Conservation (phyloP, 306 rosid species). For the Rosa persica region DNA sequence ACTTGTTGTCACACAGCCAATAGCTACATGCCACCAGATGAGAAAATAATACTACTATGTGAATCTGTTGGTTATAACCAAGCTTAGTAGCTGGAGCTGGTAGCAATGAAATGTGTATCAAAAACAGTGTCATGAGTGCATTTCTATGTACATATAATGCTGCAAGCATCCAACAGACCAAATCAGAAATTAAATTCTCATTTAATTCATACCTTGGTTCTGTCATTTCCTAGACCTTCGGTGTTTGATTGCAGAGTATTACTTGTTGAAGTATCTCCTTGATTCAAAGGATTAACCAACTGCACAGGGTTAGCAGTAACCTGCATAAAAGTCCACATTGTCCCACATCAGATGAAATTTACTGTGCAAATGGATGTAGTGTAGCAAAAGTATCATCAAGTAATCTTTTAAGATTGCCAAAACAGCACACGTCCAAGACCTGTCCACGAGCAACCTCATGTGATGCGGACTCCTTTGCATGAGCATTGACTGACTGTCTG, state of each 20-base stretch:
- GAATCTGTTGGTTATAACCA: neutral
- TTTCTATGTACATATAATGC: neutral
- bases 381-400: neutral
- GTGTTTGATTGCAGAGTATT: slow-evolving; percentile 32
- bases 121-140: neutral
- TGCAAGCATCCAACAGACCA: neutral
- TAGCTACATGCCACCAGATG: neutral
- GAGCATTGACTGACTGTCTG: slow-evolving; percentile 28
- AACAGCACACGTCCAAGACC: neutral
- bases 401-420: neutral
- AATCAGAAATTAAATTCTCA: slow-evolving; percentile 3
- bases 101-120: neutral
- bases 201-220: slow-evolving; percentile 56
- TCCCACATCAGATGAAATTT: slow-evolving; percentile 13
- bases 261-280: slow-evolving; percentile 33
- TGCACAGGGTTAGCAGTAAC: slow-evolving; percentile 39
- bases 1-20: neutral
- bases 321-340: slow-evolving; percentile 42
- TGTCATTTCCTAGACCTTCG: slow-evolving; percentile 32
- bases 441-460: slow-evolving; percentile 18
- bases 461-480: slow-evolving; percentile 34
- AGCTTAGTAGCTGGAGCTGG: neutral
- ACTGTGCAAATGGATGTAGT: neutral
- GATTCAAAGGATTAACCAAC: slow-evolving; percentile 40
- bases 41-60: neutral